Evolutionary conservation across 306 rosid genomes (phyloP).

Genomic region (Quercus robur): DNA sequence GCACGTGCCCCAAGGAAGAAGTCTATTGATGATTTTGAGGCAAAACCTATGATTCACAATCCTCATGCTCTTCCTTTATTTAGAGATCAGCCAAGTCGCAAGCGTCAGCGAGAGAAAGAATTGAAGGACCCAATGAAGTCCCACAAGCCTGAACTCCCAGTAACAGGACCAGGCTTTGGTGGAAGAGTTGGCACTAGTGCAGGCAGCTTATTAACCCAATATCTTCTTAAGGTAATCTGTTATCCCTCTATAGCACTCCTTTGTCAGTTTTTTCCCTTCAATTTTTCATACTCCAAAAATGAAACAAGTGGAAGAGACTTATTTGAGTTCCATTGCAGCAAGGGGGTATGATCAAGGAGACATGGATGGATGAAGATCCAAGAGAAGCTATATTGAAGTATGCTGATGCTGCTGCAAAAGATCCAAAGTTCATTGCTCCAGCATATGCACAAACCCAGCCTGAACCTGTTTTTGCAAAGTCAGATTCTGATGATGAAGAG

Average conservation of each 20-base stretch:
- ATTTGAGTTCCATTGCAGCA: conserved; percentile 52
- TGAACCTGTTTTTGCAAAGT: conserved; percentile 75
- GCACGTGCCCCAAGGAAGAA: conserved; percentile 94
- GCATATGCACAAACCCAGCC: conserved; percentile 94
- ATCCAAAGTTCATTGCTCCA: conserved; percentile 93
- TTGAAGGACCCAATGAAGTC: conserved; percentile 91
- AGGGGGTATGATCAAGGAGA: conserved; percentile 97
- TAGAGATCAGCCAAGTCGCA: conserved; percentile 92
- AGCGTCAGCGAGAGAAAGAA: conserved; percentile 80
- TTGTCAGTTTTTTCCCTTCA: not conserved
- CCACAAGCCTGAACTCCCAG: conserved; percentile 95
- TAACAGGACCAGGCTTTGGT: conserved; percentile 95
- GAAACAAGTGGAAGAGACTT: conserved; percentile 20
- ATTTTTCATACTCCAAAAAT: conserved; percentile 6
- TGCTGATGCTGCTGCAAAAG: conserved; percentile 86
- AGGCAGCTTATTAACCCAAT: conserved; percentile 96
- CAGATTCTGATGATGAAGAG: conserved; percentile 95
- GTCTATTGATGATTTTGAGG: conserved; percentile 83
- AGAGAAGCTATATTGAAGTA: conserved; percentile 93
- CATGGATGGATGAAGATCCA: conserved; percentile 99
- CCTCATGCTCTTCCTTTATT: conserved; percentile 92
- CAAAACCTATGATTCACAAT: conserved; percentile 86
- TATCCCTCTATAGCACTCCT: not conserved
- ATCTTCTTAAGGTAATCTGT: conserved; percentile 72
- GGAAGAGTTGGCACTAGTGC: conserved; percentile 86